Evolutionary conservation across 78 protist genomes (phyloP).

Genomic region (Thecamonas trahens): DNA sequence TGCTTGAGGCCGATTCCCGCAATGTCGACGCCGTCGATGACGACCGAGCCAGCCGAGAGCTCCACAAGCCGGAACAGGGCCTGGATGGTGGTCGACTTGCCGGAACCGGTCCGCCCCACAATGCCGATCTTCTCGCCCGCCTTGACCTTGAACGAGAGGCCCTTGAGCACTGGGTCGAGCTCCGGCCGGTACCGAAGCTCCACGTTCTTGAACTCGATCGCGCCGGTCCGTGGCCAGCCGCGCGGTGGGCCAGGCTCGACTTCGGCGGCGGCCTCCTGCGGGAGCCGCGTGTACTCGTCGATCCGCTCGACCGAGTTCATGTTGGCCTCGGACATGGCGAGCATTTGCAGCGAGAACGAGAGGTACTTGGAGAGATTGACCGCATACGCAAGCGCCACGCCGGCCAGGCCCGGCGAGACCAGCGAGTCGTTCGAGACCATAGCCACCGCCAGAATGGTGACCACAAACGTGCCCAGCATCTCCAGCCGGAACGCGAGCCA

Average conservation of each 20-base stretch:
- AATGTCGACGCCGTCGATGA: constrained; percentile 44
- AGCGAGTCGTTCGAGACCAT: too few relatives aligned
- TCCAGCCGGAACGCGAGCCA: constrained; percentile 74
- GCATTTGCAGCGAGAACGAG: too few relatives aligned
- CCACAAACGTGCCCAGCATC: constrained; percentile 29
- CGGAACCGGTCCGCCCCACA: constrained; percentile 40
- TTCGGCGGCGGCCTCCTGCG: constrained; percentile 9
- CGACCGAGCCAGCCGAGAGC: constrained; percentile 41
- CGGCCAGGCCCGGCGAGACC: too few relatives aligned
- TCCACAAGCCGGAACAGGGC: constrained; percentile 82
- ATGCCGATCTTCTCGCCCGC: constrained; percentile 70
- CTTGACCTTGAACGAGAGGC: constrained; percentile 13
- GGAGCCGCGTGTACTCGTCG: constrained; percentile 13
- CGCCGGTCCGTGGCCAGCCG: constrained; percentile 57
- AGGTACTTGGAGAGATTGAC: too few relatives aligned
- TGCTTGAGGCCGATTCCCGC: constrained; percentile 12
- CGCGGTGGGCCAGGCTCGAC: neutral
- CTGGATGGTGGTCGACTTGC: constrained; percentile 22
- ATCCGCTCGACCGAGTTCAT: constrained; percentile 72
- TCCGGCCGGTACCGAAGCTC: constrained; percentile 63
- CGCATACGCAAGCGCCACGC: too few relatives aligned
- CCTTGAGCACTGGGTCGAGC: constrained; percentile 51
- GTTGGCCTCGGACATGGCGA: constrained; percentile 51
- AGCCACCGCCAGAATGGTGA: constrained; percentile 27
- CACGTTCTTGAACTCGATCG: constrained; percentile 27